These are phyloP conservation scores for Aspergillus cristatus DNA, from an alignment of 495 filamentous ascomycete genomes.

Conservation along the genomic window DNA sequence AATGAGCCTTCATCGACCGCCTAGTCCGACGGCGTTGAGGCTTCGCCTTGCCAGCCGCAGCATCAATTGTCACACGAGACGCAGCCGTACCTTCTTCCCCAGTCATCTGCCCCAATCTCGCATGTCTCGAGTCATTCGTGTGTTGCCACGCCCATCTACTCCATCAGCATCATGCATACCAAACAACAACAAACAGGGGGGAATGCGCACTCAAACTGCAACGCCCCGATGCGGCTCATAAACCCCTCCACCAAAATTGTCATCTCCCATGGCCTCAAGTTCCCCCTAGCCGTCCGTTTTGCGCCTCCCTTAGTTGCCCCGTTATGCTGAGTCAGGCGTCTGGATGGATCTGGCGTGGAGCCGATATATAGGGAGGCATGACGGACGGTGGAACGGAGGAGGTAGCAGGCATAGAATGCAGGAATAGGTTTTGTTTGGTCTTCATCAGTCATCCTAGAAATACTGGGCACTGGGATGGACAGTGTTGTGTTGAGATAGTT, in stretches of 20 bases:
- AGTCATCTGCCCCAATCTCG: too few relatives aligned
- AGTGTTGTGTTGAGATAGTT: too few relatives aligned
- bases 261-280: conserved; percentile 91
- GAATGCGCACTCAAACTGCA: conserved; percentile 82
- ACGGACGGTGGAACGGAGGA: conserved; percentile 70
- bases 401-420: conserved; percentile 73
- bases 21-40: conserved; percentile 38
- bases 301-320: conserved; percentile 73
- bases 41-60: conserved; percentile 6
- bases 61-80: too few relatives aligned
- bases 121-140: conserved; percentile 63
- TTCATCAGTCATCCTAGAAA: too few relatives aligned
- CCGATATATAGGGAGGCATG: conserved; percentile 70
- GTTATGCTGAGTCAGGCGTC: conserved; percentile 86
- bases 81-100: too few relatives aligned
- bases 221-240: conserved; percentile 69
- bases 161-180: conserved; percentile 4
- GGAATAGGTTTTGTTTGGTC: conserved; percentile 44
- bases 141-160: conserved; percentile 89
- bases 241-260: conserved; percentile 80
- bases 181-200: not conserved
- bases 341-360: conserved; percentile 75
- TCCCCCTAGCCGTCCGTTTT: conserved; percentile 52
- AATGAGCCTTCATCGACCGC: conserved; percentile 48
- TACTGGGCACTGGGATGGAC: too few relatives aligned